Base-by-base conservation (phyloP, 2,329 filamentous ascomycete species). In the Neonectria neomacrospora region DNA sequence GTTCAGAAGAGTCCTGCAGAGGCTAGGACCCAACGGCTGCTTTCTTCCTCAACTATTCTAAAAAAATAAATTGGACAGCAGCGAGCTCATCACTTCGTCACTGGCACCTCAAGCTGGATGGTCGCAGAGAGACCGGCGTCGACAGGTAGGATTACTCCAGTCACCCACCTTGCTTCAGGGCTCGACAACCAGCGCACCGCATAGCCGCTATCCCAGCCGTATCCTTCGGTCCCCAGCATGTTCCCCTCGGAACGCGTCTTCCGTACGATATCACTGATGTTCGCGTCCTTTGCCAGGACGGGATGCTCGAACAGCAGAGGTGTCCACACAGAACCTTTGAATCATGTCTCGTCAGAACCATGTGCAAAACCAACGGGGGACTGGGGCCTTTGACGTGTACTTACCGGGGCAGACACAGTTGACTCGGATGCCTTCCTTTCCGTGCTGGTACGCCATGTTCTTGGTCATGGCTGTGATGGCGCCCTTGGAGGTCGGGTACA, bases 381-480 rank as follows among this genome's bases (percentile, higher is more conserved):
- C 30, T 32, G 30, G 30, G 30, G 11, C 30, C n/a, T 32, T 32
- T 11, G 42, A 14, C 2, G 20, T 23, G 42, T 9, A 9, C 55
- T 60, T 32, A 62, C 80, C 81, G 2, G 82, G 82, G 64, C 80
- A 83, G 0, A 85, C 81, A 23, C 82, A 84, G 50, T 85, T 85
- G 1, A 85, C 82, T 8, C 82, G 74, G 22, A 85, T 82, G 3
- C 79, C 79, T 2, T 82, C 76, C 18, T 68, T 61, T 5, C 77
- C 82, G 65, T 85, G 83, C 28, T 85, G 80, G 1, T 81, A 80
- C 1, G 83, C 82, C 82, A 85, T 85, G 1, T 82, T 80, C 1
- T 81, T 70, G 1, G 83, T 85, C 82, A 85, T 84, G 20, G 84
- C 80, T 3, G 84, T 76, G 1, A 85, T 78, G 0, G 82, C 81